Base-by-base conservation (phyloP, 2,329 filamentous ascomycete genomes). In the Colletotrichum filicis region DNA sequence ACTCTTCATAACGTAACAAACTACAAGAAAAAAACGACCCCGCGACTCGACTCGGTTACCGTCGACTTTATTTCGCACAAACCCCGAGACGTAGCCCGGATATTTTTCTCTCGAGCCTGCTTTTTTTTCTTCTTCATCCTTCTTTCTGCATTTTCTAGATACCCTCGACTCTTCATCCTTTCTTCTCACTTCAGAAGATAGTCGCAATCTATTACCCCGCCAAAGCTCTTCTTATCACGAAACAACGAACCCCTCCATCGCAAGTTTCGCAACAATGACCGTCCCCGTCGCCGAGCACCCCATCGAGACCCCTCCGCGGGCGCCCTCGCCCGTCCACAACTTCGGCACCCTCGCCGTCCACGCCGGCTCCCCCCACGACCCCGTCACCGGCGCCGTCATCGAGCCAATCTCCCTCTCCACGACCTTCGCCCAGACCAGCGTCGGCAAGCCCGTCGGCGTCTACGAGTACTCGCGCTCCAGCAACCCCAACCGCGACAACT, bases 261-360 rank as follows among this genome's bases (percentile, higher is more conserved):
- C 32, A 35, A 12, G 3, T 12, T 35, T 2, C 32, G 66, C 74
- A 74, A 73, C 68, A 74, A 79, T 80, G 79, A 81, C 80, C 72
- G 76, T 76, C 65, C 73, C 75, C 65, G 42, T 49, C 42, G 75
- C 66, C 75, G 79, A 82, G 71, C 79, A 80, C 66, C 79, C 80
- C 68, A 82, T 82, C 74, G 68, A 74, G 60, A 77, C 76, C 67
- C 76, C 76, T 52, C 76, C 76, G 52, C 68, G 74, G 72, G 75
- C 76, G 26, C 75, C 92, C 49, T 92, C 93, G 57, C 93, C 94
- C 76, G 88, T 92, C 71, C 92, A 95, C 82, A 88, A 91, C 75
- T 98, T 99, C 84, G 97, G 95, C 74, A 99, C 97, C 60, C 90
- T 97, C 74, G 97, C 97, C 70, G 97, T 99, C 24, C 97, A 99